These are phyloP conservation scores for Teratosphaeria viscida DNA, from an alignment of 2,329 filamentous ascomycete genomes.

Conservation along the genomic window DNA sequence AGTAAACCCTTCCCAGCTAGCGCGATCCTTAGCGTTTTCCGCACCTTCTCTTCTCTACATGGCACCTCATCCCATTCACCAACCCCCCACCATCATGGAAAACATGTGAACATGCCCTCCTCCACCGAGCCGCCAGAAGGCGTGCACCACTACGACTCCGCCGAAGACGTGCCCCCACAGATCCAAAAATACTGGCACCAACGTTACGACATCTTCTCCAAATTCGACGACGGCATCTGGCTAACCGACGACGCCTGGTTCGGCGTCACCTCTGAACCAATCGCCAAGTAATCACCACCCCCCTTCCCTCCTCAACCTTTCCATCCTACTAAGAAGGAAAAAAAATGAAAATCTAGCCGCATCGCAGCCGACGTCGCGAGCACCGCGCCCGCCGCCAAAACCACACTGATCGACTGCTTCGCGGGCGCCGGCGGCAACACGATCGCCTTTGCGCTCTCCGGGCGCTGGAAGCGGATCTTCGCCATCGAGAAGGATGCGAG, in stretches of 20 bases:
- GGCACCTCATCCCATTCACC: not conserved
- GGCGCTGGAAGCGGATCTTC: constrained; percentile 72
- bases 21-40: not conserved
- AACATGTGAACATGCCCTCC: not conserved
- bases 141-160: constrained; percentile 64
- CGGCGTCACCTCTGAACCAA: constrained; percentile 85
- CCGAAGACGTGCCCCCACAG: constrained; percentile 66
- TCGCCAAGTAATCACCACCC: constrained; percentile 55
- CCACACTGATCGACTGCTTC: constrained; percentile 75
- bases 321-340: not conserved
- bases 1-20: not conserved
- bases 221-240: constrained; percentile 77
- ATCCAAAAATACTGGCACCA: constrained; percentile 91
- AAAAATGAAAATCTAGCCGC: constrained; percentile 27
- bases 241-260: constrained; percentile 96
- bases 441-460: constrained; percentile 81
- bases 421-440: constrained; percentile 86
- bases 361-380: constrained; percentile 63
- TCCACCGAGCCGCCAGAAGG: constrained; percentile 22
- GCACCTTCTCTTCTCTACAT: not conserved
- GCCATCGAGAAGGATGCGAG: constrained; percentile 76
- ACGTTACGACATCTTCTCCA: constrained; percentile 74
- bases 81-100: not conserved
- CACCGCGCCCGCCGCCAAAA: constrained; percentile 44
- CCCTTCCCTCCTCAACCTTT: not conserved